Percentiles rank a stretch among this genome's conserved stretches.
Conservation (phyloP, 352 stramenopile species). For the Phytopythium kandeliae region DNA sequence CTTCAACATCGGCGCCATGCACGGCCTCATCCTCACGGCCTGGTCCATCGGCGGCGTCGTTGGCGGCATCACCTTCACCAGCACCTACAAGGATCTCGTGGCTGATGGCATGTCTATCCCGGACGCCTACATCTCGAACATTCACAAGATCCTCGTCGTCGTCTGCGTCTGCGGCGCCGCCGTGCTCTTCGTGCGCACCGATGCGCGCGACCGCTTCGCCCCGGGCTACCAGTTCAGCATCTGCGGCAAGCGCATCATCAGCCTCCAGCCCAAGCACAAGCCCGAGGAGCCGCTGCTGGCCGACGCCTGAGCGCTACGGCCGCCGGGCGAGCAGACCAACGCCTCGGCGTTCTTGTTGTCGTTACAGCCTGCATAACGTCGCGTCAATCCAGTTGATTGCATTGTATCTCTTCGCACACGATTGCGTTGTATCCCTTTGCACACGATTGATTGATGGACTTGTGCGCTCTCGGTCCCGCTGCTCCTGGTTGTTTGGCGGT, state of each 20-base stretch:
- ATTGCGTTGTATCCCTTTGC: no score
- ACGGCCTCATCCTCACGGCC: constrained; percentile 63
- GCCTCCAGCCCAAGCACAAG: constrained; percentile 41
- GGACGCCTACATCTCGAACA: constrained; percentile 60
- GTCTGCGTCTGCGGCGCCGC: constrained; percentile 48
- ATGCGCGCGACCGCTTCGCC: constrained; percentile 57
- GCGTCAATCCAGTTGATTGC: no score
- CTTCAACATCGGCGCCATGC: no score
- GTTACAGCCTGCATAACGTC: background rate
- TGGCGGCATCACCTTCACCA: constrained; percentile 70
- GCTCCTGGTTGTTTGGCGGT: no score
- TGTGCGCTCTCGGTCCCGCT: no score
- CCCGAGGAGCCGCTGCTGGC: constrained; percentile 18
- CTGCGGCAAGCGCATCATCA: constrained; percentile 47
- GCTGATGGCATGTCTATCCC: constrained; percentile 22
- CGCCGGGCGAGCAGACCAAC: background rate
- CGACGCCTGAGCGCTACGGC: background rate
- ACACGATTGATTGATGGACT: no score
- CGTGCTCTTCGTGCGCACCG: constrained; percentile 58
- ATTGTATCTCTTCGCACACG: no score
- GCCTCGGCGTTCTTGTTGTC: background rate
- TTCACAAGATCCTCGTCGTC: constrained; percentile 59
- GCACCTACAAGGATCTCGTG: constrained; percentile 36
- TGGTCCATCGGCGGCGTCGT: no score
- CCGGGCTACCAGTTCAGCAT: constrained; percentile 64